phyloP scores from a whole-genome alignment of 495 filamentous ascomycete species.

The Neurospora sublineolata region DNA sequence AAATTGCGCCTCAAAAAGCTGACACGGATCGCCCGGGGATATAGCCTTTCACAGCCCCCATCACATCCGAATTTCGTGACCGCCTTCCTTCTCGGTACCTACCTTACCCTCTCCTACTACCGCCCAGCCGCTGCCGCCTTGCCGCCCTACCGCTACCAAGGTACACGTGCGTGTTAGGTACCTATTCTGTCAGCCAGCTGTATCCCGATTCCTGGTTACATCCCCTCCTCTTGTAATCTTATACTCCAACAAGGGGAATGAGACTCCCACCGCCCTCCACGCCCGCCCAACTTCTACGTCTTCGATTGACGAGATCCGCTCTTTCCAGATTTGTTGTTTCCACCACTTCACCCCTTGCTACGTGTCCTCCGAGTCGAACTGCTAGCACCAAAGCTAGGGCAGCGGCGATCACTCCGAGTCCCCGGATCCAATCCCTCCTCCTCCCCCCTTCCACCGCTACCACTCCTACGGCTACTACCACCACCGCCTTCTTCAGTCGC shows the following conservation, averaged over 20 bases:
- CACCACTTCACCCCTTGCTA: constrained; percentile 1
- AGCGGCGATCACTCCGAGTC: neutral
- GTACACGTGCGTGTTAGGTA: neutral
- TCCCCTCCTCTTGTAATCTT: constrained; percentile 7
- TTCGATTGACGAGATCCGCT: constrained; percentile 6
- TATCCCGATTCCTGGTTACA: neutral
- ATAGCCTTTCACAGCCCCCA: neutral
- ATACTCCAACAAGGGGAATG: neutral
- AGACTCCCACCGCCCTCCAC: constrained; percentile 1
- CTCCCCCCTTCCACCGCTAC: neutral
- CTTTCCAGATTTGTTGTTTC: neutral
- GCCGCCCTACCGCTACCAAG: neutral
- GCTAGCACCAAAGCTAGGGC: neutral
- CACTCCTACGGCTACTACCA: neutral
- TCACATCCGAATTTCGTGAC: neutral
- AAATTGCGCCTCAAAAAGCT: neutral
- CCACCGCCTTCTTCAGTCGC: neutral
- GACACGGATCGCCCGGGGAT: neutral
- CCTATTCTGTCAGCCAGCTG: neutral
- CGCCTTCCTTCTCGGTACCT: neutral
- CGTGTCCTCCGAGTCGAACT: neutral
- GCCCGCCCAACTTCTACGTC: neutral
- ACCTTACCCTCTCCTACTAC: neutral
- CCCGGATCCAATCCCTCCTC: neutral
- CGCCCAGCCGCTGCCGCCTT: neutral